A percentile compares a stretch with the other conserved stretches of the same genome.
These are phyloP conservation scores for Tremellales sp. DNA, from an alignment of 1,284 basidiomycete genomes.

Conservation along the genomic window DNA sequence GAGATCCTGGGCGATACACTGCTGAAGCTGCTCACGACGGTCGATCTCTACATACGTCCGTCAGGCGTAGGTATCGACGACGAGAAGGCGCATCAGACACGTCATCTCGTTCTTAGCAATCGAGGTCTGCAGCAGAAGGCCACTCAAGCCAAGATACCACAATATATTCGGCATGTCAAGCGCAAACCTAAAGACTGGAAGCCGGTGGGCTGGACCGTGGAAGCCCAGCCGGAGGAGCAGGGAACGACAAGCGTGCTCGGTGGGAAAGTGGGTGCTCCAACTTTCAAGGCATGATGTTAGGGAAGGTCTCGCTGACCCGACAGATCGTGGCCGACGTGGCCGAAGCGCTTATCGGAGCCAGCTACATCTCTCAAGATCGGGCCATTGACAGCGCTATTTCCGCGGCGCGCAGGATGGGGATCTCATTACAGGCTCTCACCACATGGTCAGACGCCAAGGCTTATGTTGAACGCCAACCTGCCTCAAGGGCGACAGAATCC, in stretches of 20 bases:
- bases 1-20: conserved; percentile 43
- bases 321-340: conserved; percentile 39
- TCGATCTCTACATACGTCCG: conserved; percentile 16
- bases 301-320: conserved; percentile 5
- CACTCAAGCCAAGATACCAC: conserved; percentile 21
- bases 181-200: conserved; percentile 21
- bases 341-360: conserved; percentile 37
- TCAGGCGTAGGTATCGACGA: conserved; percentile 5
- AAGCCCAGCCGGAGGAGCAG: neutral
- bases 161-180: conserved; percentile 26
- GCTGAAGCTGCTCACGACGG: conserved; percentile 28
- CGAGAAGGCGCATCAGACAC: conserved; percentile 12
- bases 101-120: conserved; percentile 30
- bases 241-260: conserved; percentile 12
- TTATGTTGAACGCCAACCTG: neutral
- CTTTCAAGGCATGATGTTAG: neutral
- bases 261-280: conserved; percentile 34
- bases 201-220: conserved; percentile 28
- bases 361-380: conserved; percentile 23
- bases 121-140: conserved; percentile 16
- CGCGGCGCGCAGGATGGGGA: conserved; percentile 16
- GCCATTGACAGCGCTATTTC: conserved; percentile 26
- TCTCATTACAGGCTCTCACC: conserved; percentile 15
- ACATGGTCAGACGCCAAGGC: conserved; percentile 16
- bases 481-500: conserved; percentile 1